Evolutionary conservation across 768 basidiomycete genomes (phyloP), one percentile per base, ranked within the genome.

Genomic region (Tulasnella sp.): DNA sequence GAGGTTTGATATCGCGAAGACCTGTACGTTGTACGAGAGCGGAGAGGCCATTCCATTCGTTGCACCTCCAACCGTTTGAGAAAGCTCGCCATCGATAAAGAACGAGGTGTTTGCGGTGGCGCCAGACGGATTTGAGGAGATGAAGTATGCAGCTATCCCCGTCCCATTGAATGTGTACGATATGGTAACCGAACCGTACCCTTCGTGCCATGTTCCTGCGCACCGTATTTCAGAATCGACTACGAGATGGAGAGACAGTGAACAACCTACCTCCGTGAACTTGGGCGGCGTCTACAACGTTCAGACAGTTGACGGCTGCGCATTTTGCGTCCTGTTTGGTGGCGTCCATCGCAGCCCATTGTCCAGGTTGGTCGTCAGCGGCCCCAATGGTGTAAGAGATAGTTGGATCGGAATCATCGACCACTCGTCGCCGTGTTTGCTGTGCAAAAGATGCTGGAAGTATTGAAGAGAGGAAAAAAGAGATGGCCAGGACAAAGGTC

Each of bases 161-260:
- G 37, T 72, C 13, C 71, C 71, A 15, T 40, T 72, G 37, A 72
- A 72, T 40, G 44, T 46, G 44, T 72, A 72, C 37, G 71, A 40
- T 26, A 46, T 11, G n/a, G 71, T 42, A 9, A 46, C 71, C 2
- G 44, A 29, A 16, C 44, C 71, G 39, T 46, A 26, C 37, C 71
- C 71, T 23, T 72, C 37, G 16, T 72, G 71, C 71, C 71, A 72
- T 40, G 71, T 72, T 18, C 71, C 71, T 72, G 35, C 26, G 5
- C 32, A 5, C 29, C 11, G 18, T 15, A 35, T 67, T 67, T 67
- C 61, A 67, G 35, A 35, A 23, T 35, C 61, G 29, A 26, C 61
- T n/a, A 51, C 23, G 23, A 51, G 61, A 10, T 16, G 15, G 26
- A 10, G 5, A 67, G n/a, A 32, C 35, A 67, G 23, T 20, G 61